Evolutionary conservation across 2,329 filamentous ascomycete genomes (phyloP), one percentile per base, ranked within the genome.

Genomic region (Colletotrichum somersetense): DNA sequence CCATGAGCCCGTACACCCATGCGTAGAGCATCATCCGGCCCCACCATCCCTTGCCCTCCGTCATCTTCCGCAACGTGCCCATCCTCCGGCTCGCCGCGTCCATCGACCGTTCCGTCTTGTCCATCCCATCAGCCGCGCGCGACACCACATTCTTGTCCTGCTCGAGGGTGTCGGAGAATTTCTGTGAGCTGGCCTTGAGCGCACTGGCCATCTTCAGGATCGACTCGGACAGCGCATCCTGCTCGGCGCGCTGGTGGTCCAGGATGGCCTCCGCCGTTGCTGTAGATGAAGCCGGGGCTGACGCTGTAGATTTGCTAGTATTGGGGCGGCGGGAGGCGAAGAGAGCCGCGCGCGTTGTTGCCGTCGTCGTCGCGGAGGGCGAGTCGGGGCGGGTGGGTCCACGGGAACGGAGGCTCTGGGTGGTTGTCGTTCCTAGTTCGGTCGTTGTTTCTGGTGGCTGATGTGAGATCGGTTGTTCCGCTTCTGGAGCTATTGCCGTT

Each of bases 11-110:
- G 77, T 91, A 93, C 61, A 98, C 95, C 87, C 93, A 92, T 50
- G 86, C 92, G 84, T 96, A 97, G 73, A 98, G 85, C 82, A 96
- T 86, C 85, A 97, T 89, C 64, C 95, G 85, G 7, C 92, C 95
- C 90, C 89, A 94, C 92, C 93, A 97, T 0, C 95, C 95, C 79
- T 92, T 91, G 4, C 95, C 95, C 83, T 98, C 96, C 20, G 92
- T 94, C 91, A 97, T 94, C 64, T 88, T 88, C 76, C 89, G 86
- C 79, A 98, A 81, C 77, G 89, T 87, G 1, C 93, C 92, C 93
- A 98, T 97, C 74, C 90, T 86, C 74, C 89, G 89, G 65, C 90
- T 90, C 4, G 95, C 94, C 1, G 90, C 89, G 72, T 95, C 91
- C 88, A 98, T 92, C 23, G 91, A 91, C 57, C 87, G 83, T 71